A percentile compares a stretch with the other conserved stretches of the same genome.
Conservation (phyloP, 768 basidiomycete species). For the Lentinula sp. region DNA sequence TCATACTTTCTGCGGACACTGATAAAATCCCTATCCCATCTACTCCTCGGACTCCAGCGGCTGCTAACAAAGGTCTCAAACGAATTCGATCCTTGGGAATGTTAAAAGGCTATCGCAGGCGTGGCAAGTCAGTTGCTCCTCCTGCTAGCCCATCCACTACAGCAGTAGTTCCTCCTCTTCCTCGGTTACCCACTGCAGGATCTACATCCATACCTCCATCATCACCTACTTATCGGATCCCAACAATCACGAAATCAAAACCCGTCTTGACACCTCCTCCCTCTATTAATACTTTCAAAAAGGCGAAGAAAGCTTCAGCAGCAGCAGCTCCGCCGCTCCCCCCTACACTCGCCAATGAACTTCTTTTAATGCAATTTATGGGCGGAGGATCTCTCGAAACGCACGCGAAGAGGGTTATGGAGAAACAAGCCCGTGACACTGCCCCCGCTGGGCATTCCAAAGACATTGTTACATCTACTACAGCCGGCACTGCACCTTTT, state of each 20-base stretch:
- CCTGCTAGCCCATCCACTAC: not conserved
- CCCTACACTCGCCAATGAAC: not conserved
- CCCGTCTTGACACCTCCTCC: not conserved
- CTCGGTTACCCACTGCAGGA: not conserved
- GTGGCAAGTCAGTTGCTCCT: not conserved
- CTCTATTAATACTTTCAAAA: not conserved
- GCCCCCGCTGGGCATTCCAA: not conserved
- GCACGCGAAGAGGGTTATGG: conserved; percentile 4
- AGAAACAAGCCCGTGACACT: not conserved
- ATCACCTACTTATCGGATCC: not conserved
- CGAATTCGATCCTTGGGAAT: not conserved
- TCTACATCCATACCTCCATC: not conserved
- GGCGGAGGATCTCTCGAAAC: conserved; percentile 4
- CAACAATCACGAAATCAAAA: not conserved
- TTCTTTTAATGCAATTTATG: conserved; percentile 7
- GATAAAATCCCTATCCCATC: not conserved
- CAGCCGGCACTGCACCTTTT: too few relatives aligned
- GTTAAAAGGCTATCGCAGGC: not conserved
- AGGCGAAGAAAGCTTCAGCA: not conserved
- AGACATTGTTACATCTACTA: not conserved
- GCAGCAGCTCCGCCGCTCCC: not conserved
- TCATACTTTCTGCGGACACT: not conserved
- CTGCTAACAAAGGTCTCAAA: not conserved
- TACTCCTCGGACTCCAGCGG: not conserved
- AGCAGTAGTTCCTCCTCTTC: not conserved